Percentiles rank a stretch among this genome's conserved stretches.
Evolutionary conservation across 2,329 filamentous ascomycete genomes (phyloP).

Genomic region (Aspergillus sojae): DNA sequence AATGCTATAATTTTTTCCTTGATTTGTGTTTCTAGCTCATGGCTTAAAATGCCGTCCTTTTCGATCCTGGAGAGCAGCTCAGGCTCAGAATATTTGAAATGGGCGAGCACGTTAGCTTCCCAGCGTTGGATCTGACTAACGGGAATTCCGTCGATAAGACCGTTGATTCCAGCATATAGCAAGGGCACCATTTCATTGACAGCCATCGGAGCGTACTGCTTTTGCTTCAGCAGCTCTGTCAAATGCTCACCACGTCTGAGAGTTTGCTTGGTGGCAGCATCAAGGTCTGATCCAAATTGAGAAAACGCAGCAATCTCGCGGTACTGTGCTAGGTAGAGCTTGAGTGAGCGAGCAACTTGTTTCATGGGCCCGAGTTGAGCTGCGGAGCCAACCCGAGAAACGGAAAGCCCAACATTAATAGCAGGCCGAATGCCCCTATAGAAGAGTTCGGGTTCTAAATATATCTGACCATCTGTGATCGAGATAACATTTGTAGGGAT

Average conservation of each 20-base stretch:
- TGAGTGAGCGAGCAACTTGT: slow-evolving; percentile 98
- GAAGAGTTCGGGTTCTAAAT: slow-evolving; percentile 98
- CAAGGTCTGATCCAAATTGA: slow-evolving; percentile 99
- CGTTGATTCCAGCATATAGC: slow-evolving; percentile 99
- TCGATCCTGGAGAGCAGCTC: slow-evolving; percentile 75
- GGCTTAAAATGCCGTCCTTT: slow-evolving; percentile 70
- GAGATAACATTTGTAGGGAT: slow-evolving; percentile 99
- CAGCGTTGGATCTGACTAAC: slow-evolving; percentile 89
- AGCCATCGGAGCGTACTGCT: slow-evolving; percentile 98
- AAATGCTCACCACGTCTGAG: slow-evolving; percentile 97
- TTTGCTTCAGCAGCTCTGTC: slow-evolving; percentile 99
- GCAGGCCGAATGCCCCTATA: slow-evolving; percentile 99
- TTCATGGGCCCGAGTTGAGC: slow-evolving; percentile 99
- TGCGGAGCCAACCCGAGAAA: slow-evolving; percentile 99
- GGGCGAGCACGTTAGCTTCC: slow-evolving; percentile 91
- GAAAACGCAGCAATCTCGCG: slow-evolving; percentile 99
- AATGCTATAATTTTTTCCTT: no score
- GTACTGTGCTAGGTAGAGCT: slow-evolving; percentile 99
- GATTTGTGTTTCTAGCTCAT: no score
- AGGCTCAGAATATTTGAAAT: slow-evolving; percentile 87
- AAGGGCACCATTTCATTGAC: slow-evolving; percentile 99
- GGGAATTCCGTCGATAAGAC: slow-evolving; percentile 84
- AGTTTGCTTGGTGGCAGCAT: slow-evolving; percentile 98
- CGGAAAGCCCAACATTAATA: slow-evolving; percentile 99
- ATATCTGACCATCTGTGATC: slow-evolving; percentile 99